Percentiles rank a stretch among this genome's conserved stretches.
These are phyloP conservation scores for Exophiala lecanii-corni DNA, from an alignment of 2,329 filamentous ascomycete species.

Conservation along the genomic window DNA sequence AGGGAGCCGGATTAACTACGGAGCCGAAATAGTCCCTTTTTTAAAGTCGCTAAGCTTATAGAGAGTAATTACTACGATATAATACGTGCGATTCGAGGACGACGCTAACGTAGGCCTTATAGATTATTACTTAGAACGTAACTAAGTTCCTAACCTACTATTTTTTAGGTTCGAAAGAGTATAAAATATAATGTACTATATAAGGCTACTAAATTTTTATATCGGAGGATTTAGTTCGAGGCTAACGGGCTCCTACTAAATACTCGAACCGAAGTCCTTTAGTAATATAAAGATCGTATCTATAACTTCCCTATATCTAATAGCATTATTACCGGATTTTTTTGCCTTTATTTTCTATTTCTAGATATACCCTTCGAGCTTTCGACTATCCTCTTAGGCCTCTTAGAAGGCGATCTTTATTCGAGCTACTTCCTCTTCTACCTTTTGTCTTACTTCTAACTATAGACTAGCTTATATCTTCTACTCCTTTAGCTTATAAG, in stretches of 20 bases:
- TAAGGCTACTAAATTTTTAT: not conserved
- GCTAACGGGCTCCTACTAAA: not conserved
- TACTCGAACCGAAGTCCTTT: conserved; percentile 14
- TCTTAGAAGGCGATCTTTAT: conserved; percentile 9
- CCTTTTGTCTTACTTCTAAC: conserved; percentile 11
- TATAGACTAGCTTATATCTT: conserved; percentile 10
- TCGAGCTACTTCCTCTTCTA: conserved; percentile 12
- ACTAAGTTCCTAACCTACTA: not conserved
- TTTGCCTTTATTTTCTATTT: conserved; percentile 11
- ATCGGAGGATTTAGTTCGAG: not conserved
- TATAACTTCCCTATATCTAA: conserved; percentile 13
- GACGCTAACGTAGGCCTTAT: no score
- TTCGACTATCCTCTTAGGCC: conserved; percentile 9
- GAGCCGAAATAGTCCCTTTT: conserved; percentile 7
- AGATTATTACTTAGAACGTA: conserved; percentile 6
- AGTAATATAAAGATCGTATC: conserved; percentile 11
- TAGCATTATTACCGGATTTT: conserved; percentile 8
- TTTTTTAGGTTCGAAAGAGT: not conserved
- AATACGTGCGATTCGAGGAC: conserved; percentile 5
- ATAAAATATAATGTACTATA: not conserved
- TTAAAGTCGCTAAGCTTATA: conserved; percentile 7
- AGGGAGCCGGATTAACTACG: conserved; percentile 6
- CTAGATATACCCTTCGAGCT: conserved; percentile 11
- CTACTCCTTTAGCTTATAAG: conserved; percentile 9
- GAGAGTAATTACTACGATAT: conserved; percentile 7